A percentile compares a stretch with the other conserved stretches of the same genome.
These are phyloP conservation scores for Ustilago sp. DNA, from an alignment of 1,284 basidiomycete genomes.

Conservation along the genomic window DNA sequence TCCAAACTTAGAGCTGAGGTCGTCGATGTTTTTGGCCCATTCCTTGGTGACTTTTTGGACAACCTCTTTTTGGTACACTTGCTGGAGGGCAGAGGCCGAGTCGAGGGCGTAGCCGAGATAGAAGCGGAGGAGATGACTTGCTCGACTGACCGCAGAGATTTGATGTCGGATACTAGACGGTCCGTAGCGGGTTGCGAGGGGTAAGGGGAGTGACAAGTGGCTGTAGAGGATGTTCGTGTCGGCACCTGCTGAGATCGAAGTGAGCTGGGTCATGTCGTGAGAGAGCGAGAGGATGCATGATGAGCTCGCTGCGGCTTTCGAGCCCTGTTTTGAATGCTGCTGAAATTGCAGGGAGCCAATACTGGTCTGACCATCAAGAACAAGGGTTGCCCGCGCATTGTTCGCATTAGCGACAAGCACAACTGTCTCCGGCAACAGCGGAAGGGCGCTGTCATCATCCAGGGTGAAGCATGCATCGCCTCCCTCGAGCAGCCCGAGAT, in stretches of 20 bases:
- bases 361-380: constrained; percentile 39
- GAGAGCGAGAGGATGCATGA: constrained; percentile 17
- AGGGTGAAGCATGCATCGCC: constrained; percentile 17
- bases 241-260: background rate
- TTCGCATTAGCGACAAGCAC: constrained; percentile 21
- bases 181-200: constrained; percentile 14
- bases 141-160: constrained; percentile 23
- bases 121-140: constrained; percentile 41
- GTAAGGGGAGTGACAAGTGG: constrained; percentile 16
- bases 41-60: constrained; percentile 41
- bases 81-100: constrained; percentile 27
- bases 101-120: constrained; percentile 54
- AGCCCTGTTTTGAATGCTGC: background rate
- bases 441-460: constrained; percentile 18
- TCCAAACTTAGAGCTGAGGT: constrained; percentile 45
- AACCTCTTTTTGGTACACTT: constrained; percentile 33
- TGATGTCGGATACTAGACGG: constrained; percentile 13
- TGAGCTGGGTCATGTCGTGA: constrained; percentile 17
- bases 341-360: constrained; percentile 20
- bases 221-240: constrained; percentile 4
- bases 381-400: background rate
- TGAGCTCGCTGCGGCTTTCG: background rate
- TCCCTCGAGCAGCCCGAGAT: constrained; percentile 34
- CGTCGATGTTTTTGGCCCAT: constrained; percentile 50
- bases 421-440: constrained; percentile 26